Evolutionary conservation across 257 asterid genomes (phyloP), one percentile per base, ranked within the genome.

Genomic region (Cynanchum wilfordii): DNA sequence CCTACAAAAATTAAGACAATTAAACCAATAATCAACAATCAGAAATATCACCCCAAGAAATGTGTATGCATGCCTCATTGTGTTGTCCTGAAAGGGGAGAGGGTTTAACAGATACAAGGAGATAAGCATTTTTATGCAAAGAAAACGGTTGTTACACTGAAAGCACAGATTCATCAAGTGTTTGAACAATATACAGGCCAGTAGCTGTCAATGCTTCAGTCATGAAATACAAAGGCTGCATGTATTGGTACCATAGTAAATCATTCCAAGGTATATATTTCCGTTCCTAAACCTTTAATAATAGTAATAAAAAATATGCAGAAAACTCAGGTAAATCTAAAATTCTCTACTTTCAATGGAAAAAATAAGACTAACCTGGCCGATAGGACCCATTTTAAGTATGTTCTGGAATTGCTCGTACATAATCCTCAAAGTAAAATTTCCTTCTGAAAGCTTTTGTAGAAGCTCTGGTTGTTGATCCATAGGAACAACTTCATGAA

Each of bases 391-490:
- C 97, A 93, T 91, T 71, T 91, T 88, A n/a, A 86, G 95, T 76
- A 93, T 82, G 82, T 88, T 89, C 82, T 91, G 94, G 76, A 88
- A 91, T 77, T 89, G 98, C 86, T 93, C 97, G 12, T 87, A 90
- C 99, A 95, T 95, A 76, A 86, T 89, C 82, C 98, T 90, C 77
- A 95, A 71, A 71, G 99, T 87, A 80, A 92, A 92, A 75, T 80
- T 89, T 77, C 98, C 99, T 82, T 95, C 96, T 7, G 96, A 85
- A 69, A 95, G 92, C 91, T 95, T 95, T 82, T 92, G 96, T 75
- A 90, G 92, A 76, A 95, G 98, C 86, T 95, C 99, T n/a, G 96
- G 97, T 81, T 95, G 99, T 83, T 95, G 98, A 74, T 95, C 98
- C 97, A 89, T 90, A 0, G 99, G 98, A 74, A 95, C 98, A 70